Conservation (phyloP, 2,329 filamentous ascomycete genomes). For the Xylariaceae sp. region DNA sequence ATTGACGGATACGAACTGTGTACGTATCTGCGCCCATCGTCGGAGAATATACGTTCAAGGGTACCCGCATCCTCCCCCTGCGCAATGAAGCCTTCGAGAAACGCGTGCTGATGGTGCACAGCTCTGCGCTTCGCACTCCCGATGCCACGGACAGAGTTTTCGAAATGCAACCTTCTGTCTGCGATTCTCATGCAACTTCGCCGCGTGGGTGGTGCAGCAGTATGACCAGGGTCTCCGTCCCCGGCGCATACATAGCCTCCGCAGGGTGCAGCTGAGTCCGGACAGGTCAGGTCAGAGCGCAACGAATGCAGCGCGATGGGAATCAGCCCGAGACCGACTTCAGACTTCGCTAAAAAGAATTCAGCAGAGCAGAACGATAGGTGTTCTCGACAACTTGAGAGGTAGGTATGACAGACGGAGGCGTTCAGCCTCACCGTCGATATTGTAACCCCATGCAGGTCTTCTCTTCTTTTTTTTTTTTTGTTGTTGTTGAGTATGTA, state of each 20-base stretch:
- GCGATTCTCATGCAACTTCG: slow-evolving; percentile 15
- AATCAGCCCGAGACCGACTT: background rate
- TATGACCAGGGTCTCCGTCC: slow-evolving; percentile 2
- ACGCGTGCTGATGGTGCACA: background rate
- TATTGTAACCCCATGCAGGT: slow-evolving; percentile 15
- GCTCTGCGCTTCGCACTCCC: background rate
- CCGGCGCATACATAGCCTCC: slow-evolving; percentile 15
- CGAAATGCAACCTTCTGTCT: slow-evolving; percentile 13
- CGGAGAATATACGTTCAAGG: background rate
- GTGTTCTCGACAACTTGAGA: background rate
- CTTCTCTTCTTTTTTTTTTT: background rate
- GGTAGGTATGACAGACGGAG: background rate
- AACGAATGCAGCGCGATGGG: background rate
- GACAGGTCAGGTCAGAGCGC: background rate
- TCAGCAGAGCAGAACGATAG: background rate
- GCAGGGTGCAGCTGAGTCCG: slow-evolving; percentile 14
- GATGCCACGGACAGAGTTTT: background rate
- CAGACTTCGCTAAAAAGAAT: background rate
- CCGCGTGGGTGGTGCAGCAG: slow-evolving; percentile 18
- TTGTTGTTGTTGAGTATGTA: background rate
- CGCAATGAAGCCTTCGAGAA: slow-evolving; percentile 4
- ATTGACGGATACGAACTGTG: background rate
- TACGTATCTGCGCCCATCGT: background rate
- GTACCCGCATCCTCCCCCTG: background rate
- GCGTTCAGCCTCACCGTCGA: slow-evolving; percentile 14